Evolutionary conservation across 345 rosid species (phyloP).

Genomic region (Cardiospermum halicacabum): DNA sequence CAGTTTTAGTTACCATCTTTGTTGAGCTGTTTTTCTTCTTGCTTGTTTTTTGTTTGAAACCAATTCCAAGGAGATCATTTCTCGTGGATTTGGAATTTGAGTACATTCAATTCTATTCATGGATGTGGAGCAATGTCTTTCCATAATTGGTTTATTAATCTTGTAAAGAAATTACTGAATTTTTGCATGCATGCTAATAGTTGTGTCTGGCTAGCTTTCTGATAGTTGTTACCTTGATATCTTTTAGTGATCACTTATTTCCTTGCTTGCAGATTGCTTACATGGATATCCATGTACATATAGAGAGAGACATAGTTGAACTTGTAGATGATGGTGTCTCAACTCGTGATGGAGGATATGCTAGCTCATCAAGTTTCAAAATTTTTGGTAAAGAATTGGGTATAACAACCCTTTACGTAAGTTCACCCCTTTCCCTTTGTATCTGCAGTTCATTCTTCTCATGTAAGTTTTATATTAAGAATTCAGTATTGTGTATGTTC

Average conservation of each 20-base stretch:
- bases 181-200: not conserved
- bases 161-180: not conserved
- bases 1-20: slow-evolving; percentile 9
- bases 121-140: not conserved
- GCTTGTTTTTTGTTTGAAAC: slow-evolving; percentile 4
- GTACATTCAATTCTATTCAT: not conserved
- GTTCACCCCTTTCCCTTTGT: slow-evolving; percentile 24
- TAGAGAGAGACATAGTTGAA: slow-evolving; percentile 67
- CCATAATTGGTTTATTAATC: not conserved
- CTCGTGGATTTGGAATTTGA: not conserved
- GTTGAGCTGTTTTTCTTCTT: slow-evolving; percentile 9
- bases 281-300: slow-evolving; percentile 68
- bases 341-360: slow-evolving; percentile 34
- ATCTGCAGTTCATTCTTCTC: slow-evolving; percentile 1
- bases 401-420: slow-evolving; percentile 70
- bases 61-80: not conserved
- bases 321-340: slow-evolving; percentile 39
- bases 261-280: slow-evolving; percentile 53
- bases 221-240: not conserved
- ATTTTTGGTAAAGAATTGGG: slow-evolving; percentile 71
- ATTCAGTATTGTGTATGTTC: slow-evolving; percentile 19
- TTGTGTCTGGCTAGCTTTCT: not conserved
- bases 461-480: slow-evolving; percentile 8
- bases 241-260: slow-evolving; percentile 6
- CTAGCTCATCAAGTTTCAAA: slow-evolving; percentile 43